Percentiles rank a stretch among this genome's conserved stretches.
Evolutionary conservation across 495 filamentous ascomycete genomes (phyloP).

Genomic region (Talaromyces nanjingensis): DNA sequence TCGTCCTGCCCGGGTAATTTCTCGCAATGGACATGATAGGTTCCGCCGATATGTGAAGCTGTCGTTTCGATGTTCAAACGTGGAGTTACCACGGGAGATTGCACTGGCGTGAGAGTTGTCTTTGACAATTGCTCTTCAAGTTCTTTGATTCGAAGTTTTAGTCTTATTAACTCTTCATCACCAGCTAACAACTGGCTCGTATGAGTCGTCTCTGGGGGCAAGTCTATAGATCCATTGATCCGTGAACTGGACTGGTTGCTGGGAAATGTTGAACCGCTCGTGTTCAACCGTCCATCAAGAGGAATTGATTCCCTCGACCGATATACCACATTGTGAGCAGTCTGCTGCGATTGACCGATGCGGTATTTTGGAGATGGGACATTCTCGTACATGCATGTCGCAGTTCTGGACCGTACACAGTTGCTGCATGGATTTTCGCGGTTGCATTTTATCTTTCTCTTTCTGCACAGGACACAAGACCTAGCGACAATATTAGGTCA

Average conservation of each 20-base stretch:
- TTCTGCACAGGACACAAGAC: constrained; percentile 40
- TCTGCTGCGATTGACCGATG: constrained; percentile 4
- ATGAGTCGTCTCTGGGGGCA: constrained; percentile 20
- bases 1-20: constrained; percentile 15
- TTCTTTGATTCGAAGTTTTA: constrained; percentile 26
- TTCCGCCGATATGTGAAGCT: constrained; percentile 18
- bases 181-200: constrained; percentile 14
- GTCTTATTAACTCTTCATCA: constrained; percentile 28
- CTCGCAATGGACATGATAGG: constrained; percentile 23
- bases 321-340: neutral
- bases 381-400: constrained; percentile 33
- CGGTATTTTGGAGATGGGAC: constrained; percentile 13
- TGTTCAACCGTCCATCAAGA: neutral
- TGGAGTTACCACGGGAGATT: constrained; percentile 12
- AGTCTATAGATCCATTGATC: constrained; percentile 15
- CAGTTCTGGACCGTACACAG: constrained; percentile 37
- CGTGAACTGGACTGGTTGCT: constrained; percentile 13
- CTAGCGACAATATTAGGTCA: constrained; percentile 15
- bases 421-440: constrained; percentile 43
- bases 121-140: constrained; percentile 41
- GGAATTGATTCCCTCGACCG: neutral
- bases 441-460: constrained; percentile 46
- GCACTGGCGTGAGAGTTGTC: neutral
- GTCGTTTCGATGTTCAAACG: constrained; percentile 22
- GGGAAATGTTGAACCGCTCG: constrained; percentile 4